A percentile compares a stretch with the other conserved stretches of the same genome.
Evolutionary conservation across 192 early-diverging fungal species (phyloP).

Genomic region (Gryganskiella cystojenkinii): DNA sequence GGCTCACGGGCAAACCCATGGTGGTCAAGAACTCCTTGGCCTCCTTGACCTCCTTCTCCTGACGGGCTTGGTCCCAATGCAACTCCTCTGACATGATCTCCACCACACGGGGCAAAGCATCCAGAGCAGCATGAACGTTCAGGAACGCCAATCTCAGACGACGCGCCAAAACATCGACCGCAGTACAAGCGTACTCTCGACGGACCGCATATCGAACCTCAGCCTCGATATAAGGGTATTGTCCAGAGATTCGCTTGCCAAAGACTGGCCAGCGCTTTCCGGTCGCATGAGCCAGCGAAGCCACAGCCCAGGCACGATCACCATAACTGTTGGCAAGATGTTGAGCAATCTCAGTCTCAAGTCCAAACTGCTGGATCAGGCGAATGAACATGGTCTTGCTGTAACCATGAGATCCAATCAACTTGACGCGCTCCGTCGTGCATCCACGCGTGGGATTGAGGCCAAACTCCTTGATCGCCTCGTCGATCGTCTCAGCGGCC

Average conservation of each 20-base stretch:
- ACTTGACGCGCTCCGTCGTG: slow-evolving; percentile 76
- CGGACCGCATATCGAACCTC: slow-evolving; percentile 93
- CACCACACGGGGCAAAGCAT: slow-evolving; percentile 86
- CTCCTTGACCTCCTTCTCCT: slow-evolving; percentile 74
- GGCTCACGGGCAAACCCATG: slow-evolving; percentile 85
- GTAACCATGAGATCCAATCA: slow-evolving; percentile 91
- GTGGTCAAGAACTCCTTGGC: slow-evolving; percentile 83
- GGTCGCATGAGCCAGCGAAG: slow-evolving; percentile 79
- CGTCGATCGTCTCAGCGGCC: slow-evolving; percentile 95
- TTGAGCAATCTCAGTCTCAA: slow-evolving; percentile 92
- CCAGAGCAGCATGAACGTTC: slow-evolving; percentile 90
- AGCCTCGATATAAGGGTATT: slow-evolving; percentile 94
- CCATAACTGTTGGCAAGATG: slow-evolving; percentile 94
- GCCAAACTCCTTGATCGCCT: slow-evolving; percentile 80
- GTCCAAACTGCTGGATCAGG: slow-evolving; percentile 94
- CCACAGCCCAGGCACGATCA: slow-evolving; percentile 95
- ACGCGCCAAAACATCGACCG: slow-evolving; percentile 93
- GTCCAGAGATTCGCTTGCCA: slow-evolving; percentile 79
- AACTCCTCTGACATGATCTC: slow-evolving; percentile 95
- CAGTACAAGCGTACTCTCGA: slow-evolving; percentile 93
- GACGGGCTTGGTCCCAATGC: slow-evolving; percentile 75
- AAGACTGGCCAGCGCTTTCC: slow-evolving; percentile 82
- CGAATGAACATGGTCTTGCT: slow-evolving; percentile 95
- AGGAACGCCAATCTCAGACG: slow-evolving; percentile 94
- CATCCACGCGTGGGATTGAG: slow-evolving; percentile 77